phyloP scores from a whole-genome alignment of 257 asterid genomes.

The Forsythia viridissima region DNA sequence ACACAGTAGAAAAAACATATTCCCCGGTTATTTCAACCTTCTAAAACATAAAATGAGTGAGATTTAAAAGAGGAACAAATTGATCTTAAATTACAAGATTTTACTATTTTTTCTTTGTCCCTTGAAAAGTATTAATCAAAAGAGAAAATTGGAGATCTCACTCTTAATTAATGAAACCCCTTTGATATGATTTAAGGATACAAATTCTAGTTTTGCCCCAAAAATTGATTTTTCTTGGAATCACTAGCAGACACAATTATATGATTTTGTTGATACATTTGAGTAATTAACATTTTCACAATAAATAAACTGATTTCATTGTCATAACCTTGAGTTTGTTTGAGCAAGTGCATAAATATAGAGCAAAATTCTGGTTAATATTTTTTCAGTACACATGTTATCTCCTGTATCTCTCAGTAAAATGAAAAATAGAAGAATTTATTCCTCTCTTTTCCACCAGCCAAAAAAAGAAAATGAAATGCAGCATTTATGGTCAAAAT shows the following conservation, averaged over 20 bases:
- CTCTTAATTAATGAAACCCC: no score
- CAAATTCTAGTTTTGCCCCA: no score
- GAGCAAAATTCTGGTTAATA: background rate
- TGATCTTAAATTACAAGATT: no score
- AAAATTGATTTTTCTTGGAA: background rate
- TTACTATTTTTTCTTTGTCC: background rate
- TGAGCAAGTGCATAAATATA: background rate
- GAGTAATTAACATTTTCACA: background rate
- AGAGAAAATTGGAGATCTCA: background rate
- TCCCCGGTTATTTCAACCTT: background rate
- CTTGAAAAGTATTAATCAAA: background rate
- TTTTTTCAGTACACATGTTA: background rate
- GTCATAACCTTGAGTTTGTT: background rate
- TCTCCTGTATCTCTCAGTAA: no score
- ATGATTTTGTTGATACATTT: background rate
- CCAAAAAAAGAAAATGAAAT: background rate
- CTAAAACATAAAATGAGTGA: background rate
- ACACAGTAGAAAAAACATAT: background rate
- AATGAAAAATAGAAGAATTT: background rate
- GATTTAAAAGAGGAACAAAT: background rate
- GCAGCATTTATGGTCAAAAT: constrained; percentile 2
- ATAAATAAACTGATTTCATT: background rate
- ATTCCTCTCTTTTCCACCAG: background rate
- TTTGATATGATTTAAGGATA: no score
- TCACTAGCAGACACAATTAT: background rate